Conservation (phyloP, 345 rosid species). For the Arabidopsis thaliana region DNA sequence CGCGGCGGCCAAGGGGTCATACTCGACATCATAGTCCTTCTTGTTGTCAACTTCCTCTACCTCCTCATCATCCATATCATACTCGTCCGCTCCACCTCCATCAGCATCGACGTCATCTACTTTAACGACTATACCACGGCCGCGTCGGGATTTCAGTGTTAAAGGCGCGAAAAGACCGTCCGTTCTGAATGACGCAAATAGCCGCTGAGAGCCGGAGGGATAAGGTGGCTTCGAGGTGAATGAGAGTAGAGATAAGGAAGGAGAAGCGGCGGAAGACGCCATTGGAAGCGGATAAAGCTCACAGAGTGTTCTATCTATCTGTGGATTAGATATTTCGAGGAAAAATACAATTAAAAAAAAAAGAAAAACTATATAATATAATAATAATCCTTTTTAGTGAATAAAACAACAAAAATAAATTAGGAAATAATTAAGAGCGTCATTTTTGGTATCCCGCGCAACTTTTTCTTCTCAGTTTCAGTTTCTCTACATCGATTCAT, state of each 20-base stretch:
- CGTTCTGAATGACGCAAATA: slow-evolving; percentile 32
- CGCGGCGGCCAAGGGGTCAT: slow-evolving; percentile 64
- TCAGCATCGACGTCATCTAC: slow-evolving; percentile 82
- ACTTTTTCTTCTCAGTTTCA: slow-evolving; percentile 21
- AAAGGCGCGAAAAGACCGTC: slow-evolving; percentile 37
- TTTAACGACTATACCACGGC: slow-evolving; percentile 54
- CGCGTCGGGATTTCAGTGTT: slow-evolving; percentile 35
- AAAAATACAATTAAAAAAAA: neutral
- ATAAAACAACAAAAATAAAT: neutral
- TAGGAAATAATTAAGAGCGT: slow-evolving; percentile 5
- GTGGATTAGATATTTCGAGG: slow-evolving; percentile 33
- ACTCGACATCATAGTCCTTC: slow-evolving; percentile 90
- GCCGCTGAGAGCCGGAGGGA: slow-evolving; percentile 20
- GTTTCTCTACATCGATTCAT: slow-evolving; percentile 26
- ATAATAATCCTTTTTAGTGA: neutral
- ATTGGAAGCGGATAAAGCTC: slow-evolving; percentile 37
- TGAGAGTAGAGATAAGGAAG: slow-evolving; percentile 45
- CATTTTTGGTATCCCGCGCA: slow-evolving; percentile 50
- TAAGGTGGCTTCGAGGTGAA: slow-evolving; percentile 43
- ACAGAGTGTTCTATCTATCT: slow-evolving; percentile 17
- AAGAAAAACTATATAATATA: neutral
- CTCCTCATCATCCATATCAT: slow-evolving; percentile 85
- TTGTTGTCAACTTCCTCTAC: slow-evolving; percentile 87
- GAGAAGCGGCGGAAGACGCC: slow-evolving; percentile 47
- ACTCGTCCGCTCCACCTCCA: slow-evolving; percentile 68